Evolutionary conservation across 2,329 filamentous ascomycete genomes (phyloP).

Genomic region (Aspergillus sp.): DNA sequence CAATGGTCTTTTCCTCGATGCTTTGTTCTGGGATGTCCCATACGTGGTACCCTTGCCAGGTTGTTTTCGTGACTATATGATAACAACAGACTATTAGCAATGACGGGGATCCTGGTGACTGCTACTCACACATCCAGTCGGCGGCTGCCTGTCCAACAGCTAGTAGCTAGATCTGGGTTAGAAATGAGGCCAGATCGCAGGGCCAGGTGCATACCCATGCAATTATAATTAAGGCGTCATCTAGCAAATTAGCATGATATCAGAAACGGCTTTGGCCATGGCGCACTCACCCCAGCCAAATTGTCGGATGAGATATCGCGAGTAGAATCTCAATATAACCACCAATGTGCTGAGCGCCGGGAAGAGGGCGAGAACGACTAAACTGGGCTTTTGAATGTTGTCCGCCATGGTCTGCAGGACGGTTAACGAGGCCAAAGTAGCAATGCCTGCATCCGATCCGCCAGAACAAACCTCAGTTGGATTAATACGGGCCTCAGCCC

Average conservation of each 20-base stretch:
- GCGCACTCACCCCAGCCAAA: slow-evolving; percentile 4
- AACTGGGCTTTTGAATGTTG: not conserved
- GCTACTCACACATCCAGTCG: slow-evolving; percentile 26
- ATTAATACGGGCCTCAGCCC: too few relatives aligned
- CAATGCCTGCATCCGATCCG: too few relatives aligned
- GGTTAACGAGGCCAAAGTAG: too few relatives aligned
- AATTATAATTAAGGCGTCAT: slow-evolving; percentile 24
- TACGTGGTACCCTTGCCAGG: slow-evolving; percentile 27
- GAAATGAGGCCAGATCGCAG: too few relatives aligned
- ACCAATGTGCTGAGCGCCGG: not conserved
- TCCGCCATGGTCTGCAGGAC: not conserved
- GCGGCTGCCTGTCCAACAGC: slow-evolving; percentile 23
- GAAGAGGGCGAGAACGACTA: not conserved
- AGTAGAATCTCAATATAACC: not conserved
- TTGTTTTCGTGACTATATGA: slow-evolving; percentile 23
- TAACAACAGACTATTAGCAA: not conserved
- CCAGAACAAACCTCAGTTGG: too few relatives aligned
- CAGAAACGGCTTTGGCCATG: too few relatives aligned
- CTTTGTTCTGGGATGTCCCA: slow-evolving; percentile 20
- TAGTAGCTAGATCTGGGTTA: not conserved
- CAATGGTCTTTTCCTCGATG: not conserved
- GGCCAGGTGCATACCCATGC: slow-evolving; percentile 22
- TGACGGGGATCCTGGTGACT: accelerated
- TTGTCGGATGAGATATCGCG: not conserved
- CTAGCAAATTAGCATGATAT: slow-evolving; percentile 5